phyloP scores from a whole-genome alignment of 192 early-diverging fungal species.

The Entomortierella lignicola region DNA sequence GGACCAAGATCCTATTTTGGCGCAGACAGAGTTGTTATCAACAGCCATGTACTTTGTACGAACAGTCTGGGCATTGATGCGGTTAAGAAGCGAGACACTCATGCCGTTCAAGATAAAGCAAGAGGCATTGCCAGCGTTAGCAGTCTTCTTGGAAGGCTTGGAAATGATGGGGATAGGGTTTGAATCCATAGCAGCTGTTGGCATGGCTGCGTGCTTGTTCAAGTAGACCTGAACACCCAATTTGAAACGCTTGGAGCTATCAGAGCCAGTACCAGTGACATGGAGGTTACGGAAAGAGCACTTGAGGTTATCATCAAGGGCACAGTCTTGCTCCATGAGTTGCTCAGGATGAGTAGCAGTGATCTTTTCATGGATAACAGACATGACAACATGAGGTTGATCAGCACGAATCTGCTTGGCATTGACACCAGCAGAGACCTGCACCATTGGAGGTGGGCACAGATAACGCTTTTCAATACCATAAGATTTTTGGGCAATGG shows the following conservation, averaged over 20 bases:
- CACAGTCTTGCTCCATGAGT: slow-evolving; percentile 50
- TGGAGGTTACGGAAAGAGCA: slow-evolving; percentile 82
- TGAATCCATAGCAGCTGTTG: slow-evolving; percentile 76
- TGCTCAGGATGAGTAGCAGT: slow-evolving; percentile 62
- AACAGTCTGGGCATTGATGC: slow-evolving; percentile 92
- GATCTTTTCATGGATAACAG: slow-evolving; percentile 70
- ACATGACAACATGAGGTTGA: slow-evolving; percentile 71
- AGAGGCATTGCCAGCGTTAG: slow-evolving; percentile 82
- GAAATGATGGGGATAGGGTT: slow-evolving; percentile 87
- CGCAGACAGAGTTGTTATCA: slow-evolving; percentile 68
- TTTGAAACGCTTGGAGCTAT: slow-evolving; percentile 82
- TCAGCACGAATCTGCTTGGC: slow-evolving; percentile 59
- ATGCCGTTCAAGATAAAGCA: slow-evolving; percentile 83
- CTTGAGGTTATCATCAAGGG: slow-evolving; percentile 61
- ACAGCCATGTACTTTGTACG: slow-evolving; percentile 86
- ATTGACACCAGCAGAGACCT: slow-evolving; percentile 59
- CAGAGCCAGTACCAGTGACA: slow-evolving; percentile 75
- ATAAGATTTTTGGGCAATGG: slow-evolving; percentile 95
- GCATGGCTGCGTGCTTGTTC: slow-evolving; percentile 52
- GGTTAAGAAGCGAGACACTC: slow-evolving; percentile 87
- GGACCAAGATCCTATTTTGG: slow-evolving; percentile 72
- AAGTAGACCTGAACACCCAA: slow-evolving; percentile 71
- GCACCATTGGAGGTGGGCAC: slow-evolving; percentile 82
- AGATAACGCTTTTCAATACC: slow-evolving; percentile 91
- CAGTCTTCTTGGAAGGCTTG: slow-evolving; percentile 93